Evolutionary conservation across 2,329 filamentous ascomycete genomes (phyloP).

Genomic region (Calonectria hawksworthii): DNA sequence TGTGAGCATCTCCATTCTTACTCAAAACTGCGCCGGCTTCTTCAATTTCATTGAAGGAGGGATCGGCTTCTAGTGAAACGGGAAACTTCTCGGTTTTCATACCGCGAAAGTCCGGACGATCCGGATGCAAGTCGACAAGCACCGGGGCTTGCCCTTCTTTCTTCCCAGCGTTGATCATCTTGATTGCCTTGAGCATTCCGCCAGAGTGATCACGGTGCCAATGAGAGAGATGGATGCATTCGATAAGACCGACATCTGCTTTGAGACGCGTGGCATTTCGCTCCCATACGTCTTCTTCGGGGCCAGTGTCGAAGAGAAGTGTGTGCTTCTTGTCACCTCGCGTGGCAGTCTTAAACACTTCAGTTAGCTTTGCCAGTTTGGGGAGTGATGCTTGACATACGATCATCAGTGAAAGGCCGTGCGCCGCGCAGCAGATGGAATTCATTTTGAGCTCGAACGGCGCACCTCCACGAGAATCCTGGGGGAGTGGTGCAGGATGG

Average conservation of each 20-base stretch:
- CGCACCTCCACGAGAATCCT: conserved; percentile 53
- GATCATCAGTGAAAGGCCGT: conserved; percentile 66
- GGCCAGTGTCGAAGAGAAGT: conserved; percentile 67
- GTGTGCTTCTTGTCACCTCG: conserved; percentile 58
- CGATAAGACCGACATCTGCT: conserved; percentile 46
- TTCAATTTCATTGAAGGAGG: conserved; percentile 62
- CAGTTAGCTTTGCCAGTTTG: conserved; percentile 13
- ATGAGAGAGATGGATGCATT: conserved; percentile 64
- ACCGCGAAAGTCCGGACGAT: conserved; percentile 65
- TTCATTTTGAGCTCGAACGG: conserved; percentile 62
- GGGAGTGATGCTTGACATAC: conserved; percentile 45
- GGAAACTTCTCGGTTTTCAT: conserved; percentile 54
- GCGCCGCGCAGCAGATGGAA: conserved; percentile 66
- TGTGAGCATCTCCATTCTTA: conserved; percentile 56
- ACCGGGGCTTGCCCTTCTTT: conserved; percentile 45
- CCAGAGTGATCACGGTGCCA: conserved; percentile 70
- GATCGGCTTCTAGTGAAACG: conserved; percentile 67
- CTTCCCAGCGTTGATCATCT: conserved; percentile 59
- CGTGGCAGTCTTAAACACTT: conserved; percentile 55
- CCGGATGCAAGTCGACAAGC: conserved; percentile 65
- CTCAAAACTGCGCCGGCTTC: conserved; percentile 44
- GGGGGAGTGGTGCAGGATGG: neutral
- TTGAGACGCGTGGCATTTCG: conserved; percentile 58
- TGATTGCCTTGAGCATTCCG: conserved; percentile 63
- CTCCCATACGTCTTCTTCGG: conserved; percentile 65